Percentiles rank a stretch among this genome's conserved stretches.
These are phyloP conservation scores for Diaporthe citrichinensis DNA, from an alignment of 2,329 filamentous ascomycete species.

Conservation along the genomic window DNA sequence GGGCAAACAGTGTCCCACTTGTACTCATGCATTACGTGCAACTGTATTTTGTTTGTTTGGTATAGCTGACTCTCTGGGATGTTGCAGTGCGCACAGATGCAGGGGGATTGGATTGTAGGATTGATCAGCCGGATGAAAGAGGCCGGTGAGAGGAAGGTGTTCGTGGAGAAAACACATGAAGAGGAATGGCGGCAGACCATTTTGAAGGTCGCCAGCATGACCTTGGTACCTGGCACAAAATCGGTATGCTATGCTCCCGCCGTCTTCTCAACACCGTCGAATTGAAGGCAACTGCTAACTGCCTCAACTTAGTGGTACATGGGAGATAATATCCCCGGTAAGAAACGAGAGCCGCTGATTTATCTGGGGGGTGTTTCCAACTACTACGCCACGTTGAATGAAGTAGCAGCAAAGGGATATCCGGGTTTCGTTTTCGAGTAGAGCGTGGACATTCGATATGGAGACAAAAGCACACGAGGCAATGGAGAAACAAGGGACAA, in stretches of 20 bases:
- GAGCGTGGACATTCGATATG: too few species aligned
- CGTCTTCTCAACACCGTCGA: background rate
- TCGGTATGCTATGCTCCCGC: constrained; percentile 42
- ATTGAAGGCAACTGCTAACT: background rate
- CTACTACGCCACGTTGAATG: constrained; percentile 39
- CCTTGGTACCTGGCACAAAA: constrained; percentile 51
- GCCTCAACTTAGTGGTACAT: constrained; percentile 52
- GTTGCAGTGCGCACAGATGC: constrained; percentile 52
- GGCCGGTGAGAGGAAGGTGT: constrained; percentile 50
- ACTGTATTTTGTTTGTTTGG: background rate
- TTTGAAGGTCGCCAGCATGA: constrained; percentile 47
- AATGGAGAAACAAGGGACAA: background rate
- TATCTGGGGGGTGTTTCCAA: constrained; percentile 49
- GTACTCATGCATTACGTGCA: too few species aligned
- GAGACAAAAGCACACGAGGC: background rate
- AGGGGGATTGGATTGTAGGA: constrained; percentile 56
- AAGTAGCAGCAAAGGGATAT: constrained; percentile 22
- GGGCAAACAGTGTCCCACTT: too few species aligned
- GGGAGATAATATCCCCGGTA: constrained; percentile 58
- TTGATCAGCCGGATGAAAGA: constrained; percentile 50
- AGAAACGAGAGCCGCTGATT: constrained; percentile 52
- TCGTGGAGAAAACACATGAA: constrained; percentile 50
- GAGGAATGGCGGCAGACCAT: constrained; percentile 50
- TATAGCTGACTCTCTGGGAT: background rate
- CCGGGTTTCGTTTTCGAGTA: constrained; percentile 17